A percentile compares a stretch with the other conserved stretches of the same genome.
Evolutionary conservation across 148 eudicot genomes (phyloP).

Genomic region (Rhododendron kiyosumense): DNA sequence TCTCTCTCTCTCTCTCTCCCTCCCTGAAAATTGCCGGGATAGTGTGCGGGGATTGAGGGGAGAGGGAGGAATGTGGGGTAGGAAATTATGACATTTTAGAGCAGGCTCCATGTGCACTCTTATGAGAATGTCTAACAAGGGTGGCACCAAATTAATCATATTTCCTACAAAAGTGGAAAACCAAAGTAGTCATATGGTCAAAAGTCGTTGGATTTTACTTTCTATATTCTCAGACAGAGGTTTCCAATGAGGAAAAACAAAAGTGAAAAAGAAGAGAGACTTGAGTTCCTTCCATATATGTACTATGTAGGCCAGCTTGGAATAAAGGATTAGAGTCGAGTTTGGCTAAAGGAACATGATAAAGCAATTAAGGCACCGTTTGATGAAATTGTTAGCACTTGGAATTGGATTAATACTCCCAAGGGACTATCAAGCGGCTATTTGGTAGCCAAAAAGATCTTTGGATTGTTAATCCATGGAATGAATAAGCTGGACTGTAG

Average conservation of each 20-base stretch:
- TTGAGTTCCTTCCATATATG: not conserved
- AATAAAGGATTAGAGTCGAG: not conserved
- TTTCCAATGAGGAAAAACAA: not conserved
- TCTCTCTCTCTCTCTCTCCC: not conserved
- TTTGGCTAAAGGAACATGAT: too few species aligned
- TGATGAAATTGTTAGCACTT: too few species aligned
- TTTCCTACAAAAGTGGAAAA: not conserved
- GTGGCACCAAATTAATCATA: not conserved
- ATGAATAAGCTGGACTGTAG: too few species aligned
- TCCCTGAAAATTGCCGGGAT: not conserved
- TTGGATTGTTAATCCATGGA: too few species aligned
- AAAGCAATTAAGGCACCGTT: too few species aligned
- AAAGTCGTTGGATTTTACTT: not conserved
- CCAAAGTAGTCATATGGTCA: not conserved
- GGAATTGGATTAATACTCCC: too few species aligned
- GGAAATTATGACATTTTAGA: constrained; percentile 19
- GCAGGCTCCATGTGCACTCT: constrained; percentile 30
- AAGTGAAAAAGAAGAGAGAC: not conserved
- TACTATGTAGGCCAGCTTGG: not conserved
- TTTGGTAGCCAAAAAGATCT: too few species aligned
- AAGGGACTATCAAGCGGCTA: too few species aligned
- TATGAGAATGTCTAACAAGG: constrained; percentile 7
- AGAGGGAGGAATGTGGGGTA: constrained; percentile 3
- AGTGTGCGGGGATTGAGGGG: constrained; percentile 18
- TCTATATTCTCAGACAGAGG: not conserved